Evolutionary conservation across 1,284 basidiomycete species (phyloP), one percentile per base, ranked within the genome.

Genomic region (Wallemia hederae): DNA sequence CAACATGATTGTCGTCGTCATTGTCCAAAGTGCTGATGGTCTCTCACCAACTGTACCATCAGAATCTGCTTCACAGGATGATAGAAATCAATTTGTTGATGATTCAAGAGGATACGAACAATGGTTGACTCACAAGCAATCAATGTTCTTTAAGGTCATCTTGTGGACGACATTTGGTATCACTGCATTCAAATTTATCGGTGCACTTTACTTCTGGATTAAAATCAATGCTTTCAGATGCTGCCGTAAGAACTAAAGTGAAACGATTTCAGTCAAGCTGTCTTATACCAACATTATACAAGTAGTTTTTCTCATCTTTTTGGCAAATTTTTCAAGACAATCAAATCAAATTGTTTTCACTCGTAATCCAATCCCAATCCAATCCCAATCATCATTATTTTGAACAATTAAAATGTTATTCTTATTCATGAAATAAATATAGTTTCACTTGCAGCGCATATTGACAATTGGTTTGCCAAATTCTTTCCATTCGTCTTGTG

Each of bases 111-210:
- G 70, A 85, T 65, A 72, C 72, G 61, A 62, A 70, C 61, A 81
- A 79, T 68, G 63, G 67, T 62, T 65, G 66, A 56, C 60, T 28
- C 57, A 62, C 15, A 67, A 67, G 60, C 65, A 66, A 58, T 66
- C 70, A 59, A 65, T 69, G 17, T 90, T 90, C 71, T 90, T 91
- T 72, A 75, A 77, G 26, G 72, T 87, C 63, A 84, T 96, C 64
- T 75, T 97, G 33, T 96, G 85, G 75, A 82, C 85, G 27, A 96
- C 89, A 0, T 92, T 94, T 69, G 80, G 71, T 3, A 75, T 97
- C 24, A 77, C 85, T 2, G 71, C 78, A 55, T 79, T 96, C 65
- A 79, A 89, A 56, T 91, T 97, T 71, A 63, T 72, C 24, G 24
- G 24, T 58, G 56, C 56, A 27, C 25, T 58, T 28, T 58, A 27